Percentiles rank a stretch among this genome's conserved stretches.
phyloP scores from a whole-genome alignment of 192 early-diverging fungal genomes.

The Backusella westeae region DNA sequence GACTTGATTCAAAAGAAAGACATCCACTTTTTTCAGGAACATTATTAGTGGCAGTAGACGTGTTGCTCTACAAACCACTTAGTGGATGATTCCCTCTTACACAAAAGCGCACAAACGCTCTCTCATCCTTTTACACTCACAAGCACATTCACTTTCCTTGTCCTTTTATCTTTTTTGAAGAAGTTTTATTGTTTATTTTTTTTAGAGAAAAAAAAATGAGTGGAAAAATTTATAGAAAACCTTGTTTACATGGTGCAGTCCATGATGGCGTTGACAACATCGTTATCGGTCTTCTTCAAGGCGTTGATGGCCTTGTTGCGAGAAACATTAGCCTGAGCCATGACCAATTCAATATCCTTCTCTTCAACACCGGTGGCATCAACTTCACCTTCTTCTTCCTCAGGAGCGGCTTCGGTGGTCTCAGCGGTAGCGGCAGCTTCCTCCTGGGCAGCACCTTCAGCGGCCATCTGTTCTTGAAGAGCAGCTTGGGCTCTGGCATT shows the following conservation, averaged over 20 bases:
- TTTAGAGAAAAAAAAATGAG: background rate
- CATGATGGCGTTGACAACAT: conserved; percentile 99
- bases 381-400: conserved; percentile 69
- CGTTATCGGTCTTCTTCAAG: conserved; percentile 79
- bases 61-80: background rate
- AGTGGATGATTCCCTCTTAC: background rate
- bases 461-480: conserved; percentile 61
- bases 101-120: background rate
- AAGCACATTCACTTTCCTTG: background rate
- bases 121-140: background rate
- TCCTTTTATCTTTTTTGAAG: background rate
- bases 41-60: background rate
- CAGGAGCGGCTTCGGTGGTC: conserved; percentile 36
- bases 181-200: background rate
- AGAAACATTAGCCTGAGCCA: conserved; percentile 84
- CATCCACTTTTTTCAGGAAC: background rate
- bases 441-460: conserved; percentile 50
- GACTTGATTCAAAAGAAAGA: background rate
- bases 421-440: conserved; percentile 45
- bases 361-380: conserved; percentile 84
- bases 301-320: conserved; percentile 91
- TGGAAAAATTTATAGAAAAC: background rate
- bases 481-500: conserved; percentile 72
- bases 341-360: conserved; percentile 95
- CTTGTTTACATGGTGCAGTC: conserved; percentile 28